These are phyloP conservation scores for Nigrospora osmanthi DNA, from an alignment of 2,329 filamentous ascomycete genomes.

Conservation along the genomic window DNA sequence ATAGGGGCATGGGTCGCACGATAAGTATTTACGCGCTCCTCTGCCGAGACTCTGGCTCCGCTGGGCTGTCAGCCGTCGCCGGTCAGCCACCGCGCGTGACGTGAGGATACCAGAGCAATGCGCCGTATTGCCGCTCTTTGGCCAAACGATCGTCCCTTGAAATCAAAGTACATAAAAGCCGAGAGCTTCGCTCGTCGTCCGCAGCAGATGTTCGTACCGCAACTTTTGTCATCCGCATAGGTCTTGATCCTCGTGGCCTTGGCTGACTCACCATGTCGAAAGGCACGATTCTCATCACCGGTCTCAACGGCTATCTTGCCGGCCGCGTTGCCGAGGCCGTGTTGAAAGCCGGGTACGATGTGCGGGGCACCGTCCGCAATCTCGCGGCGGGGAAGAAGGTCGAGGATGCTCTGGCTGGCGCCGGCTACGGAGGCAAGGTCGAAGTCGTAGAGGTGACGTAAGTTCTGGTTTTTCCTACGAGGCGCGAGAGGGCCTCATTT, in stretches of 20 bases:
- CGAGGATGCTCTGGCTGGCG: slow-evolving; percentile 9
- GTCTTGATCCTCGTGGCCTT: neutral
- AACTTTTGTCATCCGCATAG: no score
- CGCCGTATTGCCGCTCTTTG: neutral
- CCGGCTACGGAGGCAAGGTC: slow-evolving; percentile 13
- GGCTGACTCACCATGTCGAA: neutral
- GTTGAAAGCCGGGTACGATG: slow-evolving; percentile 14
- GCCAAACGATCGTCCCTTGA: no score
- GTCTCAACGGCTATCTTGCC: slow-evolving; percentile 20
- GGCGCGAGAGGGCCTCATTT: no score
- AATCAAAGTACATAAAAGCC: neutral
- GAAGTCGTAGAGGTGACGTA: slow-evolving; percentile 15
- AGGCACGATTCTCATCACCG: slow-evolving; percentile 17
- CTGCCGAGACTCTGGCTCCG: no score
- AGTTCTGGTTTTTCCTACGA: no score
- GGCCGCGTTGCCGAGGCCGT: slow-evolving; percentile 16
- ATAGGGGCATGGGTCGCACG: no score
- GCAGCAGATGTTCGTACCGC: no score
- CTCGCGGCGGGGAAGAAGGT: slow-evolving; percentile 13
- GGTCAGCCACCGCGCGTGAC: neutral
- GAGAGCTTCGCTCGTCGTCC: no score
- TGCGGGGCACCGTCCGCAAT: slow-evolving; percentile 19
- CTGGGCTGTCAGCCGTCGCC: no score
- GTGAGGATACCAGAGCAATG: neutral
- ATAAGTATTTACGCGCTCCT: no score